Conservation (phyloP, 306 rosid species). For the Cicer chorassanicum region DNA sequence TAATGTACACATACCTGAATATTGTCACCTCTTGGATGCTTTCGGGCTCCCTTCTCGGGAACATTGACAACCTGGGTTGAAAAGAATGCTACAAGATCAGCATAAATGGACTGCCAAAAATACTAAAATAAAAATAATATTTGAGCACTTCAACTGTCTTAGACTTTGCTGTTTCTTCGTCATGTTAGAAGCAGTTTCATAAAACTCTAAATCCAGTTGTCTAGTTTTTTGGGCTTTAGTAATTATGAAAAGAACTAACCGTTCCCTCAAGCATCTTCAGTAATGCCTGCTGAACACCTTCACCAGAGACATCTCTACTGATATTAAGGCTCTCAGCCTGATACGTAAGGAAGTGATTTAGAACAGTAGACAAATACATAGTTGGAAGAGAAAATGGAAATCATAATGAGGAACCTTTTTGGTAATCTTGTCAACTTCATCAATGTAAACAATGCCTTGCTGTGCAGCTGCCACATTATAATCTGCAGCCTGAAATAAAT, state of each 20-base stretch:
- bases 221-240: neutral
- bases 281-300: slow-evolving; percentile 97
- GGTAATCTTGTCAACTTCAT: slow-evolving; percentile 97
- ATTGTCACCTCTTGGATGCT: slow-evolving; percentile 97
- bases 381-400: neutral
- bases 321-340: slow-evolving; percentile 98
- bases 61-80: slow-evolving; percentile 84
- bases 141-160: neutral
- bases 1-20: slow-evolving; percentile 66
- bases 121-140: slow-evolving; percentile 20
- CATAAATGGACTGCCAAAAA: slow-evolving; percentile 23
- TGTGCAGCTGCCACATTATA: slow-evolving; percentile 95
- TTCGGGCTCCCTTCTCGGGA: slow-evolving; percentile 98
- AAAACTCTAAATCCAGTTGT: slow-evolving; percentile 28
- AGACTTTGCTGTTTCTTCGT: neutral
- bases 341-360: slow-evolving; percentile 43
- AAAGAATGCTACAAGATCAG: slow-evolving; percentile 45
- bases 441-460: slow-evolving; percentile 97
- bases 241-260: slow-evolving; percentile 59
- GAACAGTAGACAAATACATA: slow-evolving; percentile 9
- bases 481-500: slow-evolving; percentile 78
- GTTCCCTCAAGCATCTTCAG: slow-evolving; percentile 99
- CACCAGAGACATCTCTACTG: slow-evolving; percentile 98
- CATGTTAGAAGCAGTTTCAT: slow-evolving; percentile 8
- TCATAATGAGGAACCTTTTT: slow-evolving; percentile 69